These are phyloP conservation scores for Agrocybe pediades DNA, from an alignment of 768 basidiomycete species.

Conservation along the genomic window DNA sequence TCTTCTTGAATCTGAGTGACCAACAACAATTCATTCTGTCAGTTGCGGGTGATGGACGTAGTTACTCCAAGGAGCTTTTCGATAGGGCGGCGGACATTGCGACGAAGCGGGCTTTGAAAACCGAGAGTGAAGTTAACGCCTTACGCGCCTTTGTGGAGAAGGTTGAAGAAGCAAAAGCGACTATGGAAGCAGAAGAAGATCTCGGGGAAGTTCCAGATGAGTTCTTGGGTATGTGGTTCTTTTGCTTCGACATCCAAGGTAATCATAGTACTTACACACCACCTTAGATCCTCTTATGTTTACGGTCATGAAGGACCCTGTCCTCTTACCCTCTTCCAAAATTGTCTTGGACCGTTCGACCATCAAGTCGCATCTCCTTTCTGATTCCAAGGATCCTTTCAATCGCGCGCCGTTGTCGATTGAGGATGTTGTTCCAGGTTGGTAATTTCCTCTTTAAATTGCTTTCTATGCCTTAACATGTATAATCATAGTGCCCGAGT, in stretches of 20 bases:
- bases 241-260: slow-evolving; percentile 2
- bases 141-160: slow-evolving; percentile 71
- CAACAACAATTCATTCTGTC: slow-evolving; percentile 79
- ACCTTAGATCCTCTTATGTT: slow-evolving; percentile 82
- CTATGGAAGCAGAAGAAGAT: slow-evolving; percentile 87
- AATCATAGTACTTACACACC: slow-evolving; percentile 7
- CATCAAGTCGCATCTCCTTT: slow-evolving; percentile 93
- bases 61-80: slow-evolving; percentile 85
- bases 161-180: slow-evolving; percentile 83
- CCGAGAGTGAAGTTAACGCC: slow-evolving; percentile 72
- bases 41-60: slow-evolving; percentile 92
- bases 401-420: slow-evolving; percentile 83
- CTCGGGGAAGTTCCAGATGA: slow-evolving; percentile 94
- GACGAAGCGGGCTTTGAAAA: slow-evolving; percentile 64
- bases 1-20: slow-evolving; percentile 87
- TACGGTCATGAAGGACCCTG: slow-evolving; percentile 94
- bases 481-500: slow-evolving; percentile 53
- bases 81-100: slow-evolving; percentile 75
- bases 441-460: slow-evolving; percentile 22
- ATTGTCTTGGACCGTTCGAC: slow-evolving; percentile 84
- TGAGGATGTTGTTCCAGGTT: slow-evolving; percentile 79
- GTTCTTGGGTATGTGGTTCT: slow-evolving; percentile 69
- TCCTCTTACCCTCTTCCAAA: slow-evolving; percentile 82
- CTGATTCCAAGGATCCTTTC: slow-evolving; percentile 93
- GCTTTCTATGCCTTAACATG: not conserved